A percentile compares a stretch with the other conserved stretches of the same genome.
These are phyloP conservation scores for Cercospora janseana DNA, from an alignment of 2,329 filamentous ascomycete genomes.

Conservation along the genomic window DNA sequence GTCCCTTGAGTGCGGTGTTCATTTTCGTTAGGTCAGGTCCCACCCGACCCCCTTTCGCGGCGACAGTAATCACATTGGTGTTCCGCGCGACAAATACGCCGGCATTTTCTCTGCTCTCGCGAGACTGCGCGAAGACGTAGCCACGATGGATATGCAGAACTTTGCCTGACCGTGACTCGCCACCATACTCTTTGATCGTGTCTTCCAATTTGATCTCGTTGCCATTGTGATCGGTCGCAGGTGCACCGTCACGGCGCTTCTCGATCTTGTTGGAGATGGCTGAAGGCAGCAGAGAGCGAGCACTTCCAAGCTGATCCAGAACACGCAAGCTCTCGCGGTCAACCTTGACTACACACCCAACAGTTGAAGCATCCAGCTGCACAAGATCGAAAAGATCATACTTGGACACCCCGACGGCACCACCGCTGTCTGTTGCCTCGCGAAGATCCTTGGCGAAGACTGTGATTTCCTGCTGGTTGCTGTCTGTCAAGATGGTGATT, in stretches of 20 bases:
- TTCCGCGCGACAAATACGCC: slow-evolving; percentile 86
- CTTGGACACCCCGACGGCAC: slow-evolving; percentile 78
- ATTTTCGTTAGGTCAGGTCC: slow-evolving; percentile 82
- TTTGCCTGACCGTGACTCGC: slow-evolving; percentile 79
- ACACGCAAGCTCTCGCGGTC: slow-evolving; percentile 89
- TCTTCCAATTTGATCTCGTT: slow-evolving; percentile 91
- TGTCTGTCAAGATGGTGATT: slow-evolving; percentile 89
- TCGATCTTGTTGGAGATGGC: slow-evolving; percentile 89
- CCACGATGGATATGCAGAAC: slow-evolving; percentile 92
- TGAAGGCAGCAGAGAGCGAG: slow-evolving; percentile 79
- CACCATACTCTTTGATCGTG: slow-evolving; percentile 84
- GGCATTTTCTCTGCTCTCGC: slow-evolving; percentile 79
- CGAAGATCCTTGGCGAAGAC: slow-evolving; percentile 97
- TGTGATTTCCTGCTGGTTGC: slow-evolving; percentile 88
- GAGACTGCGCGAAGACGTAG: slow-evolving; percentile 86
- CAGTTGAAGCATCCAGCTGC: slow-evolving; percentile 87
- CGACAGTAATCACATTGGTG: slow-evolving; percentile 81
- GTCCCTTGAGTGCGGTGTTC: slow-evolving; percentile 80
- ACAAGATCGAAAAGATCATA: slow-evolving; percentile 92
- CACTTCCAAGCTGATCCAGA: slow-evolving; percentile 84
- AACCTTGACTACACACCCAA: slow-evolving; percentile 90
- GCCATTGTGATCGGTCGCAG: slow-evolving; percentile 88
- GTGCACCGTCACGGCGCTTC: slow-evolving; percentile 69
- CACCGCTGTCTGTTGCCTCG: slow-evolving; percentile 88
- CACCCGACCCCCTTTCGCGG: slow-evolving; percentile 85